Base-by-base conservation (phyloP, 441 rosid species). In the Breynia disticha region DNA sequence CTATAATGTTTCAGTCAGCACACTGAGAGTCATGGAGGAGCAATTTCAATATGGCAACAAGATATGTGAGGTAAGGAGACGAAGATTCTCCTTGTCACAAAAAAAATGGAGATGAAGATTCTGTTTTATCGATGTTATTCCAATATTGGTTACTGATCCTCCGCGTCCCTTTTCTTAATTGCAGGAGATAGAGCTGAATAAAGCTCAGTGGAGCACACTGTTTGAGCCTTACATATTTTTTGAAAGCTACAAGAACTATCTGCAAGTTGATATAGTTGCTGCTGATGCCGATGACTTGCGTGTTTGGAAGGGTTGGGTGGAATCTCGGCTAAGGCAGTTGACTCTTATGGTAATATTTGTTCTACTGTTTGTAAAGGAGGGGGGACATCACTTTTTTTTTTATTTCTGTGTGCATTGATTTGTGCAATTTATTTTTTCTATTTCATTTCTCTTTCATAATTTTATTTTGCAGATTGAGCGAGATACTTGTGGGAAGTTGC, bases 241-340 rank as follows among this genome's bases (percentile, higher is more conserved):
- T 54, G 82, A 79, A 48, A 69, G 74, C 67, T 84, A 81, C 79
- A 79, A 65, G 53, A 84, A 84, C 66, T 84, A 81, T 67, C 72
- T 84, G 66, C 82, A 81, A 67, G 79, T 84, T 22, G 85, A 81
- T 50, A 67, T 84, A 54, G 51, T 72, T 63, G 87, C 83, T 19
- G 74, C 67, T 1, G 70, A 81, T 72, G 68, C 50, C 38, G 80
- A 84, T 69, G 85, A 84, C 55, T 67, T 84, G 72, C 79, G 73
- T 44, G 57, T 76, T 18, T 84, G 87, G 91, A 84, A 78, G 71
- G 86, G 91, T 22, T 81, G 91, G 83, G 91, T 84, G 39, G 87
- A 84, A 71, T 84, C 91, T 13, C 77, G 87, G 53, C 60, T 84
- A 1, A 75, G 91, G 65, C 91, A 81, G 68, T 71, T 84, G 49